Evolutionary conservation across 2,329 filamentous ascomycete species (phyloP), one percentile per base, ranked within the genome.

Genomic region (Fusarium papillatum): DNA sequence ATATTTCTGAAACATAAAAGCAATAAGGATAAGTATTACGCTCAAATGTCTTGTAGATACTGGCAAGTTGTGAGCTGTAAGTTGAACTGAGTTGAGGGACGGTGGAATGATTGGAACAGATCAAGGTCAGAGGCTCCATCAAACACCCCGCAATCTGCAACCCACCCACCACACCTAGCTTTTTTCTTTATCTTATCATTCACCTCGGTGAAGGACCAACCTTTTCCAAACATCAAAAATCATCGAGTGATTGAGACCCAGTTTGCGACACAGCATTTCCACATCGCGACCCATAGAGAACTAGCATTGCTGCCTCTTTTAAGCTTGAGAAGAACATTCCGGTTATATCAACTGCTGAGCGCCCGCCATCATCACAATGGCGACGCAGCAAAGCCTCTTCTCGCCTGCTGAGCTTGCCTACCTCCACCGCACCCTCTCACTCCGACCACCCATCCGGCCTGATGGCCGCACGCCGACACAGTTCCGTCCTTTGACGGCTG

Each of bases 361-460:
- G 38, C 19, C 24, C 38, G 57, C 26, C 46, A 39, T 50, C 19
- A 59, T 68, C 66, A 71, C n/a, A 34, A 94, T 95, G 91, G 88
- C 93, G 48, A 90, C 91, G 78, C 91, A 92, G 80, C 91, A 92
- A 85, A 91, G 92, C 81, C 93, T 95, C 79, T 93, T 98, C 84
- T 98, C 96, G 66, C 96, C 97, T 60, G 95, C 97, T 81, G 97
- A 99, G 87, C 94, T 99, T 81, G 95, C 96, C 79, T 99, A 98
- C 87, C 92, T 98, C 64, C 95, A 98, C 88, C 92, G 91, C 76
- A 96, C 96, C 8, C 95, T 99, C 81, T 90, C 92, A 10, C 93
- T 96, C 71, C 86, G 86, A 53, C 95, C 95, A 14, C 95, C 97
- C 24, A 94, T 98, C 83, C 95, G 97, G 29, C 95, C 96, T 26